Conservation (phyloP, 1,139 yeast genomes). For the Geotrichum reessii region DNA sequence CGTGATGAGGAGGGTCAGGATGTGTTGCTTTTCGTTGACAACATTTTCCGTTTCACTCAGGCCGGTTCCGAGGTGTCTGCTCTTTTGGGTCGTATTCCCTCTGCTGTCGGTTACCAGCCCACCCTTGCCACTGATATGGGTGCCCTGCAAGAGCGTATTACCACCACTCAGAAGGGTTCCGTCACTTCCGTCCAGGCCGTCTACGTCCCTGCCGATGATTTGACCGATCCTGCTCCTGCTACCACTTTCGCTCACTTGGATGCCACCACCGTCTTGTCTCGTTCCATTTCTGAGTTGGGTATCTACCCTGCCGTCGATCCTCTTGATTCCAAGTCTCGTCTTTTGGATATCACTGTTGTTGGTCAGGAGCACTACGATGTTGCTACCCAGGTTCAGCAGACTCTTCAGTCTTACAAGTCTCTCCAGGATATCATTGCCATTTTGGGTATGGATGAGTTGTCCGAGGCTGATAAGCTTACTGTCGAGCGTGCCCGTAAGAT, state of each 20-base stretch:
- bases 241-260: slow-evolving; percentile 99
- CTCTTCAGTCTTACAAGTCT: slow-evolving; percentile 98
- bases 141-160: slow-evolving; percentile 98
- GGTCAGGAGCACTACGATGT: slow-evolving; percentile 98
- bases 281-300: slow-evolving; percentile 99
- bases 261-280: slow-evolving; percentile 98
- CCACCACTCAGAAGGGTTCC: slow-evolving; percentile 99
- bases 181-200: slow-evolving; percentile 99
- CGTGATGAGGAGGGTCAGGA: slow-evolving; percentile 99
- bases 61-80: slow-evolving; percentile 99
- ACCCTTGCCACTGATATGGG: slow-evolving; percentile 99
- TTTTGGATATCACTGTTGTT: slow-evolving; percentile 92
- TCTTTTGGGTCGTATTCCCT: slow-evolving; percentile 99
- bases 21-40: slow-evolving; percentile 98
- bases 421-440: slow-evolving; percentile 99
- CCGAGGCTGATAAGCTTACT: slow-evolving; percentile 96
- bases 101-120: slow-evolving; percentile 99
- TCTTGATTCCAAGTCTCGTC: slow-evolving; percentile 98
- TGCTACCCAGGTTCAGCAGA: slow-evolving; percentile 94
- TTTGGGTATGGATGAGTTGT: slow-evolving; percentile 99
- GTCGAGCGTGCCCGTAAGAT: slow-evolving; percentile 99
- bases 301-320: slow-evolving; percentile 99
- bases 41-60: slow-evolving; percentile 99
- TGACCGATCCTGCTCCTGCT: slow-evolving; percentile 99
- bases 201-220: slow-evolving; percentile 99